Conservation (phyloP, 371 early-diverging fungal genomes). For the Haplosporangium sp. region DNA sequence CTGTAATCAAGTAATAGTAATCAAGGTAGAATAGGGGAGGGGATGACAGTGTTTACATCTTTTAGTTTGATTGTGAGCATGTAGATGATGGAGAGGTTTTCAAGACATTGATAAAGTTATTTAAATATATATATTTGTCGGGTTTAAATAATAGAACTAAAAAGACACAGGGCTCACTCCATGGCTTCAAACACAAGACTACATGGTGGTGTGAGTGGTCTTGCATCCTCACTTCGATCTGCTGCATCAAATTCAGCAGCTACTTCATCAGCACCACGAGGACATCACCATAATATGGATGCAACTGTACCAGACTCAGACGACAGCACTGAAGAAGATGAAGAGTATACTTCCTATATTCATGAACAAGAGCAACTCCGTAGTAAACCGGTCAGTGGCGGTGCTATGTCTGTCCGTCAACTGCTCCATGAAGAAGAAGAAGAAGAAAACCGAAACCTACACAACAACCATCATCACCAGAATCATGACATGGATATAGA, state of each 20-base stretch:
- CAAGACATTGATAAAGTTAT: neutral
- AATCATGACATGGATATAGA: slow-evolving; percentile 18
- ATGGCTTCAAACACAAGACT: slow-evolving; percentile 39
- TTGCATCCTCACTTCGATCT: slow-evolving; percentile 53
- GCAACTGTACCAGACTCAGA: slow-evolving; percentile 39
- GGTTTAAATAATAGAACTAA: neutral
- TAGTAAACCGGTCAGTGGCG: neutral
- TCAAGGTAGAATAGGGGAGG: neutral
- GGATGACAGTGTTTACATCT: neutral
- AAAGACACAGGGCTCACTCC: neutral
- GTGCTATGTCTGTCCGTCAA: slow-evolving; percentile 18
- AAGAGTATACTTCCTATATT: slow-evolving; percentile 41
- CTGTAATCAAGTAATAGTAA: neutral
- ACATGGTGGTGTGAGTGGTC: slow-evolving; percentile 41
- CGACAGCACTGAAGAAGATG: slow-evolving; percentile 53
- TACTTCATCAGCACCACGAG: slow-evolving; percentile 9
- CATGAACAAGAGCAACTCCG: slow-evolving; percentile 16
- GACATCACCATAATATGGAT: slow-evolving; percentile 22
- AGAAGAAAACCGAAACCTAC: neutral
- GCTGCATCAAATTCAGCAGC: slow-evolving; percentile 19
- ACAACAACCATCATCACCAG: neutral
- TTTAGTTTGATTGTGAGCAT: neutral
- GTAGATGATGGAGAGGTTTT: neutral
- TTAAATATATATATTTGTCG: too few relatives aligned
- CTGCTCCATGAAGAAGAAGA: slow-evolving; percentile 36